Percentiles rank a stretch among this genome's conserved stretches.
Evolutionary conservation across 139 green algal species (phyloP).

Genomic region (Chara braunii): DNA sequence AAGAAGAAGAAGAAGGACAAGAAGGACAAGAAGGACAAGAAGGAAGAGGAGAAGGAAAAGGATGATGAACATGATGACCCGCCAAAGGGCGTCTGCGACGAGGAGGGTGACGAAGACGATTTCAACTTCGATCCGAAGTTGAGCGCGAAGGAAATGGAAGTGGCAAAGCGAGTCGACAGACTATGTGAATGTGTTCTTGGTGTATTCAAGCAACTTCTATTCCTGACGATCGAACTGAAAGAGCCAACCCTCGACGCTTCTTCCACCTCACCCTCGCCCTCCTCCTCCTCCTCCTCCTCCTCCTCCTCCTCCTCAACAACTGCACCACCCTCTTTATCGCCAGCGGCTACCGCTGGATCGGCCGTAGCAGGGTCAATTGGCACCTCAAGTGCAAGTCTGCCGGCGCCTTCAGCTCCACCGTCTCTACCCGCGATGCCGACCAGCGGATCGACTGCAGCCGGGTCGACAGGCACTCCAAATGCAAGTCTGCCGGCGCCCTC

Average conservation of each 20-base stretch:
- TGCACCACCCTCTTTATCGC: too few relatives aligned
- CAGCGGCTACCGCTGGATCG: too few relatives aligned
- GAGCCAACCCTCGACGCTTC: not conserved
- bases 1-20: not conserved
- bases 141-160: not conserved
- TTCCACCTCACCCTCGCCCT: not conserved
- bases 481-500: too few relatives aligned
- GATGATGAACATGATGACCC: constrained; percentile 10
- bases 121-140: constrained; percentile 8
- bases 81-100: not conserved
- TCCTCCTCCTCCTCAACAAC: too few relatives aligned
- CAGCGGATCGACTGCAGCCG: too few relatives aligned
- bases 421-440: too few relatives aligned
- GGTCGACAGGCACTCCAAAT: too few relatives aligned
- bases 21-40: not conserved
- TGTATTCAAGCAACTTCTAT: constrained; percentile 1
- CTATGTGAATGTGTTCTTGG: not conserved
- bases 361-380: too few relatives aligned
- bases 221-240: constrained; percentile 1
- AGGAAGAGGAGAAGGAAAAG: not conserved
- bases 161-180: not conserved
- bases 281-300: too few relatives aligned
- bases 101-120: not conserved
- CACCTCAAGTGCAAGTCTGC: too few relatives aligned
- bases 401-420: too few relatives aligned